Evolutionary conservation across 192 early-diverging fungal genomes (phyloP).

Genomic region (Coemansia furcata): DNA sequence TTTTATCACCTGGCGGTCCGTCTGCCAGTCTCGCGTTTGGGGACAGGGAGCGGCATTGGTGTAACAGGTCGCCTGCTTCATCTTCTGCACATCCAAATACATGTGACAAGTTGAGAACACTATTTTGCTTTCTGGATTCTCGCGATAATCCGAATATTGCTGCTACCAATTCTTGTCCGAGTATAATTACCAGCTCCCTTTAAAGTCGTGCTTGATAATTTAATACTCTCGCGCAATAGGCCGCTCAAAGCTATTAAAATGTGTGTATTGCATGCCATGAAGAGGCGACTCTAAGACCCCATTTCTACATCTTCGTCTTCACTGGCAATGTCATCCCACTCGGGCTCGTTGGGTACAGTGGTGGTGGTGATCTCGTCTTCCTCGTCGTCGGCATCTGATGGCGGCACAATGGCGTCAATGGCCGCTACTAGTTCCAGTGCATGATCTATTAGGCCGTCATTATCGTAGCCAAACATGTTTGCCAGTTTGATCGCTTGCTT

Average conservation of each 20-base stretch:
- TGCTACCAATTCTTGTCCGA: background rate
- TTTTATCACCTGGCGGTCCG: conserved; percentile 4
- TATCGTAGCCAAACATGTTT: conserved; percentile 60
- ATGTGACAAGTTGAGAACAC: background rate
- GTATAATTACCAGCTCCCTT: background rate
- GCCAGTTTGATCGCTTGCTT: conserved; percentile 57
- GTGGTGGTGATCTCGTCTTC: conserved; percentile 38
- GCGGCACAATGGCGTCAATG: conserved; percentile 57
- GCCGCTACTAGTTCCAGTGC: conserved; percentile 63
- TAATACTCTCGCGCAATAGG: background rate
- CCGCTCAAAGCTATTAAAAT: background rate
- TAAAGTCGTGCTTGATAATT: background rate
- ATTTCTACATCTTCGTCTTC: conserved; percentile 53
- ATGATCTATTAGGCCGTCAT: conserved; percentile 67
- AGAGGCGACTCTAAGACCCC: conserved; percentile 5
- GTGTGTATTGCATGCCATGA: background rate
- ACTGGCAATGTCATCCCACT: conserved; percentile 54
- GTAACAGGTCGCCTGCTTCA: background rate
- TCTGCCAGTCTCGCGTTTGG: background rate
- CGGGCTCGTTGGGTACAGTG: conserved; percentile 55
- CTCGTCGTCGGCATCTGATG: conserved; percentile 52
- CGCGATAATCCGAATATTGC: conserved; percentile 2
- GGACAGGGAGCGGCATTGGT: background rate
- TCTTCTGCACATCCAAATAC: background rate
- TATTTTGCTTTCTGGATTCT: background rate